Conservation (phyloP, 805 yeast genomes). For the Nakazawaea holstii region DNA sequence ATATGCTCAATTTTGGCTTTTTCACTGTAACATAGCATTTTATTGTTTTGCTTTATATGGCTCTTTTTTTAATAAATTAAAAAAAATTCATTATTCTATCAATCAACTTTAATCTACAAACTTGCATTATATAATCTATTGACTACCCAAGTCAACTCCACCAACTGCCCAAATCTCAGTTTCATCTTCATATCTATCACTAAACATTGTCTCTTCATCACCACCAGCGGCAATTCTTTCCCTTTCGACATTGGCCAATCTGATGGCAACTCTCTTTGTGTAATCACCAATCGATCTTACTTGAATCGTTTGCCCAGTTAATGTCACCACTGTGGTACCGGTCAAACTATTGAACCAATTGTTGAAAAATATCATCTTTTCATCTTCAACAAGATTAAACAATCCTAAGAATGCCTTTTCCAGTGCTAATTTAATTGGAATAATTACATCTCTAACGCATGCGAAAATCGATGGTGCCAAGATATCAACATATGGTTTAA, state of each 20-base stretch:
- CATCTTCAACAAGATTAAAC: slow-evolving; percentile 69
- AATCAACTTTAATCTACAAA: neutral
- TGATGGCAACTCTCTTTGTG: slow-evolving; percentile 81
- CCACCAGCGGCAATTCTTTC: slow-evolving; percentile 90
- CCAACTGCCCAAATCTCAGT: slow-evolving; percentile 87
- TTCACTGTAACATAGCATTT: too few species aligned
- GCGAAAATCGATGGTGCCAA: slow-evolving; percentile 73
- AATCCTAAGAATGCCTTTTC: slow-evolving; percentile 81
- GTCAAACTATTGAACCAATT: slow-evolving; percentile 50
- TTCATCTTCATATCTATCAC: slow-evolving; percentile 85
- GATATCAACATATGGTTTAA: slow-evolving; percentile 47
- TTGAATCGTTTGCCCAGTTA: slow-evolving; percentile 43
- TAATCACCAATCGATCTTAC: slow-evolving; percentile 81
- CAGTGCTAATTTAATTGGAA: slow-evolving; percentile 91
- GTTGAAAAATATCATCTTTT: slow-evolving; percentile 44
- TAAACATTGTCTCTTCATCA: slow-evolving; percentile 76
- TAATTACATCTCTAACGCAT: slow-evolving; percentile 79
- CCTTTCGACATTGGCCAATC: slow-evolving; percentile 82
- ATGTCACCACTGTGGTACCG: slow-evolving; percentile 32
- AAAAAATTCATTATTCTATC: neutral
- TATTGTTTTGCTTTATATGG: too few species aligned
- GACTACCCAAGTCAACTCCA: slow-evolving; percentile 41
- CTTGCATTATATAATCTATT: too few species aligned
- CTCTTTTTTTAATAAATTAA: too few species aligned
- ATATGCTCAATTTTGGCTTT: too few species aligned